Base-by-base conservation (phyloP, 257 asterid genomes). In the Solanum bukasovii region DNA sequence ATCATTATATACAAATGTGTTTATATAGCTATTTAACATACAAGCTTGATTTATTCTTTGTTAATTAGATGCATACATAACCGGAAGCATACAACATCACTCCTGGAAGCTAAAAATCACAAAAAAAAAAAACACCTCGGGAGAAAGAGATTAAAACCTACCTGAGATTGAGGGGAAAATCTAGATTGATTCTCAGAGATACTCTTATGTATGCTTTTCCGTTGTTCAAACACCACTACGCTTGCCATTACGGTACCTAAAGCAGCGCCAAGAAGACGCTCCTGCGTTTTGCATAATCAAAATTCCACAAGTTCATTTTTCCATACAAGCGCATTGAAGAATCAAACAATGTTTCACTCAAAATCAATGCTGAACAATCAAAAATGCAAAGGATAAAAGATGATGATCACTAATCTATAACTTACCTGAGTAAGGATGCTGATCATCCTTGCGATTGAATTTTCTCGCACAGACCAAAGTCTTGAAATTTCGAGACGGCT, bases 241-340 rank as follows among this genome's bases (percentile, higher is more conserved):
- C 96, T 95, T 29, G 95, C 89, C 6, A 92, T 70, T 35, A 90
- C 71, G 92, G 92, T 89, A 75, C 99, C 99, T 35, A 96, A 87
- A 46, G 98, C 95, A 37, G 95, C 95, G 44, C 98, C 98, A 20
- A 96, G 92, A 83, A 96, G 90, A 83, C 98, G 98, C 94, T 94
- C 98, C 98, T 96, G 93, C 91, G 9, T 56, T 78, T 46, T 29
- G n/a, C 6, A 83, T 16, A 31, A n/a, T 25, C 65, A 79, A 79
- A 79, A 25, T 27, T 79, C 37, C 38, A 79, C 25, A 42, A 75
- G 84, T 25, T 44, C n/a, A 83, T 46, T 46, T 35, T 27, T n/a
- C 44, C 7, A 86, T 18, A 87, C 67, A 63, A 23, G 34, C 12
- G 86, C 42, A 40, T 74, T 72, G 21, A 29, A 44, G 21, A 35